These are phyloP conservation scores for Lepidium africanum DNA, from an alignment of 345 rosid genomes.

Conservation along the genomic window DNA sequence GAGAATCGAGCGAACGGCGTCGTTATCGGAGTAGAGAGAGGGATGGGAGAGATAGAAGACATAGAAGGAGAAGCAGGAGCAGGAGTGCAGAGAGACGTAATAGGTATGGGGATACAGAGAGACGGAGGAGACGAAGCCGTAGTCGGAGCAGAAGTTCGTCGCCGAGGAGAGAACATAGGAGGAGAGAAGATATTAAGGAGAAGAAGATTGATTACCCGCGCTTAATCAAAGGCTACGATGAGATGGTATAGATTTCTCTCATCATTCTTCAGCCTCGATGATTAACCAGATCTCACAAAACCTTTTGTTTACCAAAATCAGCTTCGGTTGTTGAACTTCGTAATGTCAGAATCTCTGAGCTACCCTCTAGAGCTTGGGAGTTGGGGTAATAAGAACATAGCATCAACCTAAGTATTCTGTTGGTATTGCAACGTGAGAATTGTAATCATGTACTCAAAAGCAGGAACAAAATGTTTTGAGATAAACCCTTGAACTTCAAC, in stretches of 20 bases:
- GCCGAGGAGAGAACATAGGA: conserved; percentile 21
- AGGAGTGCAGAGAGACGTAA: conserved; percentile 35
- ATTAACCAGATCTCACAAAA: background rate
- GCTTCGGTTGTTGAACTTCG: background rate
- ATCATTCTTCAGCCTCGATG: background rate
- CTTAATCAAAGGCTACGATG: conserved; percentile 61
- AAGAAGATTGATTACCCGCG: conserved; percentile 46
- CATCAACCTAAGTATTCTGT: background rate
- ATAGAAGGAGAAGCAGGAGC: conserved; percentile 40
- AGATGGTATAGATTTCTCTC: conserved; percentile 40
- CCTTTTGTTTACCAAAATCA: background rate
- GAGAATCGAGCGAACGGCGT: conserved; percentile 24
- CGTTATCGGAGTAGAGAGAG: conserved; percentile 26
- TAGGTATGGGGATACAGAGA: conserved; percentile 29
- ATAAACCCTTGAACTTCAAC: background rate
- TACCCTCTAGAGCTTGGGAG: background rate
- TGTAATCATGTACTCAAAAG: background rate
- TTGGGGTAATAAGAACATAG: conserved; percentile 3
- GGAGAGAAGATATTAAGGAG: conserved; percentile 39
- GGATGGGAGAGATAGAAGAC: conserved; percentile 31
- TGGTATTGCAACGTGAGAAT: background rate
- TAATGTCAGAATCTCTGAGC: background rate
- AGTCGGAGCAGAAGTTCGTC: conserved; percentile 25
- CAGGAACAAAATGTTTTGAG: background rate
- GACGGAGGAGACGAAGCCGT: conserved; percentile 23